Evolutionary conservation across 306 rosid genomes (phyloP).

Genomic region (Pyrus communis): DNA sequence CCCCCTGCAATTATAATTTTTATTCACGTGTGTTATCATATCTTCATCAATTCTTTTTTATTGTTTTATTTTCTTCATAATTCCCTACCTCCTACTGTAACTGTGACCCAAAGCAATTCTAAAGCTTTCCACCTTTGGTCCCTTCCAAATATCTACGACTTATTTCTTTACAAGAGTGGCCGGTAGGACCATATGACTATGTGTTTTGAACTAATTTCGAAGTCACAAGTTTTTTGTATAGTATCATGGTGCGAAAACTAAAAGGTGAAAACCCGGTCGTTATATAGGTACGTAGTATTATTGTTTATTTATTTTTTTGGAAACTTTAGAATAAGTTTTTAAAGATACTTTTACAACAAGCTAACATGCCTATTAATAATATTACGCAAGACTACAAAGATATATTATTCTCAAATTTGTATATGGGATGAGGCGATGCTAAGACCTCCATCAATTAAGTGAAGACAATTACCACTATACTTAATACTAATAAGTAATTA

Average conservation of each 20-base stretch:
- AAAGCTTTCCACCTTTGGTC: not conserved
- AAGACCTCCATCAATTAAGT: not conserved
- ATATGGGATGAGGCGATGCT: not conserved
- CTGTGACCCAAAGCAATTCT: constrained; percentile 14
- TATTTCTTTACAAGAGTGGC: not conserved
- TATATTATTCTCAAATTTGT: too few species aligned
- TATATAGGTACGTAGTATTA: not conserved
- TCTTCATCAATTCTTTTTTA: constrained; percentile 19
- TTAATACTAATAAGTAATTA: too few species aligned
- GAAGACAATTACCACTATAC: not conserved
- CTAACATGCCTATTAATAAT: not conserved
- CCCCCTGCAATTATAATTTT: constrained; percentile 50
- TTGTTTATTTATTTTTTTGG: not conserved
- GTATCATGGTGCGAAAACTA: not conserved
- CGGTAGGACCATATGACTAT: not conserved
- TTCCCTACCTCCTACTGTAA: not conserved
- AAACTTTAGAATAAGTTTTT: not conserved
- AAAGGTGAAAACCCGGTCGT: not conserved
- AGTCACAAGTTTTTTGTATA: not conserved
- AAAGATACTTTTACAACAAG: not conserved
- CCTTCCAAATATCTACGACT: not conserved
- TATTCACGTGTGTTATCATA: constrained; percentile 76
- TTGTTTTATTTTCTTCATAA: constrained; percentile 4
- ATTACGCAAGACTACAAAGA: not conserved
- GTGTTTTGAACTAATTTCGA: not conserved